Base-by-base conservation (phyloP, 2,329 filamentous ascomycete genomes). In the Ophiostoma perfectum region DNA sequence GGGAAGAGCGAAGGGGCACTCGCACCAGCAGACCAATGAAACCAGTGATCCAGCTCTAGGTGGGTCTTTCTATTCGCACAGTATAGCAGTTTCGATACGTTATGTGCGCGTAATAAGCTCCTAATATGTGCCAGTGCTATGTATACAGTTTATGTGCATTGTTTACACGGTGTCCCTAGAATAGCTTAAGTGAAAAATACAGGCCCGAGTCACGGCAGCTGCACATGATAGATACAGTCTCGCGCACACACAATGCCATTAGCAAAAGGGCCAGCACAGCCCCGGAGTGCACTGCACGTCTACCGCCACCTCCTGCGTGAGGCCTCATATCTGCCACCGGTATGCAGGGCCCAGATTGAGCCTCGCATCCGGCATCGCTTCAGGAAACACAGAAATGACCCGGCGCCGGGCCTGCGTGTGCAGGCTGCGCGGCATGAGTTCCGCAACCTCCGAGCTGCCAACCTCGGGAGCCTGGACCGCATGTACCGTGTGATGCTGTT, bases 281-380 rank as follows among this genome's bases (percentile, higher is more conserved):
- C 78, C 11, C 71, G 67, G 9, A 74, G 72, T 0, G 71, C 78
- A 4, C 73, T 81, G 14, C 81, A 83, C 72, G 76, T 86, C 64
- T 89, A 87, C 75, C 82, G 87, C 68, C 81, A 85, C 69, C 78
- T 89, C 36, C 83, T 89, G 47, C 85, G 87, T 70, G 85, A 88
- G 77, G 78, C 81, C 52, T 82, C 83, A 41, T 89, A 89, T 74
- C 82, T 89, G 2, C 85, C 86, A 1, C 79, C 79, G 2, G 76
- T 82, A 52, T 83, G 83, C 69, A 81, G 81, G 52, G 75, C 77
- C 2, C 81, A 78, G 67, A 76, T 84, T 67, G 74, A 77, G 63
- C 72, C 77, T 6, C 78, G 78, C 45, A 82, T 88, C 63, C 77
- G 78, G 66, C 70, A 72, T 7, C 79, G 80, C 45, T 88, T 86